Percentiles rank a stretch among this genome's conserved stretches.
These are phyloP conservation scores for Haplosporangium sp. DNA, from an alignment of 371 early-diverging fungal genomes.

Conservation along the genomic window DNA sequence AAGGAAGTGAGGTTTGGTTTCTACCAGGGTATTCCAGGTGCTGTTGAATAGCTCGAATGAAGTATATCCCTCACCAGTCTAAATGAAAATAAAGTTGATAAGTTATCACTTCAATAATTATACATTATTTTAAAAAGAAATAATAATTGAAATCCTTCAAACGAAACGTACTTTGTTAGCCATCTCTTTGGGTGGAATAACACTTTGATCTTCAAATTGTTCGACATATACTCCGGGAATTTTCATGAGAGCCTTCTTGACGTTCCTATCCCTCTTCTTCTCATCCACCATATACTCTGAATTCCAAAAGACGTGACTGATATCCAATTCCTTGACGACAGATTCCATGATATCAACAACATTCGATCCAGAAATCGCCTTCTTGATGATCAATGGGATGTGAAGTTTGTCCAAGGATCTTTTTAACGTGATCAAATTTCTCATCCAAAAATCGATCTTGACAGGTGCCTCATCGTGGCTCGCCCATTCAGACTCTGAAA, in stretches of 20 bases:
- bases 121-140: not conserved
- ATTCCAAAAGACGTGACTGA: constrained; percentile 50
- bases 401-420: constrained; percentile 50
- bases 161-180: constrained; percentile 51
- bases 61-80: constrained; percentile 44
- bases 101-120: not conserved
- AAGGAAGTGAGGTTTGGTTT: constrained; percentile 34
- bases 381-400: constrained; percentile 66
- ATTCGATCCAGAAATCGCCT: constrained; percentile 12
- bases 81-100: not conserved
- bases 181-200: constrained; percentile 64
- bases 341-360: constrained; percentile 40
- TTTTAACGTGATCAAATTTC: constrained; percentile 58
- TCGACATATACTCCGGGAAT: constrained; percentile 44
- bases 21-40: constrained; percentile 55
- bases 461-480: constrained; percentile 65
- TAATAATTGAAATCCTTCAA: too few species aligned
- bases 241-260: constrained; percentile 22
- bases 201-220: constrained; percentile 65
- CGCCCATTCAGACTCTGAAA: constrained; percentile 65
- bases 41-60: constrained; percentile 57
- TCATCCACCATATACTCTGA: constrained; percentile 54
- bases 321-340: constrained; percentile 30
- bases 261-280: constrained; percentile 36
- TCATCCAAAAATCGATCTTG: constrained; percentile 66